Percentiles rank a stretch among this genome's conserved stretches.
These are phyloP conservation scores for Penicillium sp. DNA, from an alignment of 2,329 filamentous ascomycete species.

Conservation along the genomic window DNA sequence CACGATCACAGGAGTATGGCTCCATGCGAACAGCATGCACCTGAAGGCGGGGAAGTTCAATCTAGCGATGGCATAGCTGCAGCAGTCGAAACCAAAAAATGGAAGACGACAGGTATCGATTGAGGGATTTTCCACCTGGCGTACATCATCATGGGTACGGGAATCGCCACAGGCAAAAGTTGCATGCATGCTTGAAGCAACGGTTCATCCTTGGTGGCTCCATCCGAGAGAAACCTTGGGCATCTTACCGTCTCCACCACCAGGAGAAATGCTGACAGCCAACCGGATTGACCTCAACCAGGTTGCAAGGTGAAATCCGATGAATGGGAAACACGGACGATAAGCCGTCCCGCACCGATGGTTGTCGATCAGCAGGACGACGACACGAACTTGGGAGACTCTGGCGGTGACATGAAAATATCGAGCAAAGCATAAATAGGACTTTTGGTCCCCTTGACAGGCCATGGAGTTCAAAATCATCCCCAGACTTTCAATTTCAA, in stretches of 20 bases:
- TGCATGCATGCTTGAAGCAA: slow-evolving; percentile 44
- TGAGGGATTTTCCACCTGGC: slow-evolving; percentile 44
- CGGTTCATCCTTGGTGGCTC: slow-evolving; percentile 37
- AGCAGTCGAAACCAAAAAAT: slow-evolving; percentile 32
- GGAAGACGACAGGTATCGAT: slow-evolving; percentile 26
- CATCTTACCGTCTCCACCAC: slow-evolving; percentile 42
- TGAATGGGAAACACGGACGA: slow-evolving; percentile 37
- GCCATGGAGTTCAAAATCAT: slow-evolving; percentile 31
- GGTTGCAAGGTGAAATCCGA: slow-evolving; percentile 33
- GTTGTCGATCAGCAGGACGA: slow-evolving; percentile 37
- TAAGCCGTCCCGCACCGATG: slow-evolving; percentile 38
- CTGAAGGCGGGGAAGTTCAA: slow-evolving; percentile 36
- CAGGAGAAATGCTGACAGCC: slow-evolving; percentile 35
- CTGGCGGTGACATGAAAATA: slow-evolving; percentile 29
- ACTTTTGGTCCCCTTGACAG: slow-evolving; percentile 32
- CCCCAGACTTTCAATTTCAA: slow-evolving; percentile 35
- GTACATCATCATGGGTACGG: slow-evolving; percentile 34
- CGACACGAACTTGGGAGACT: slow-evolving; percentile 28
- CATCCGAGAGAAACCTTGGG: slow-evolving; percentile 35
- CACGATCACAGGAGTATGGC: slow-evolving; percentile 28
- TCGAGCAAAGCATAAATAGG: slow-evolving; percentile 48
- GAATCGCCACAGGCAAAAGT: slow-evolving; percentile 43
- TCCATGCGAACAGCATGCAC: slow-evolving; percentile 36
- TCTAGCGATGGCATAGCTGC: slow-evolving; percentile 33
- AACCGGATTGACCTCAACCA: slow-evolving; percentile 35